A percentile compares a stretch with the other conserved stretches of the same genome.
phyloP scores from a whole-genome alignment of 495 filamentous ascomycete species.

The Penicillium egyptiacum region DNA sequence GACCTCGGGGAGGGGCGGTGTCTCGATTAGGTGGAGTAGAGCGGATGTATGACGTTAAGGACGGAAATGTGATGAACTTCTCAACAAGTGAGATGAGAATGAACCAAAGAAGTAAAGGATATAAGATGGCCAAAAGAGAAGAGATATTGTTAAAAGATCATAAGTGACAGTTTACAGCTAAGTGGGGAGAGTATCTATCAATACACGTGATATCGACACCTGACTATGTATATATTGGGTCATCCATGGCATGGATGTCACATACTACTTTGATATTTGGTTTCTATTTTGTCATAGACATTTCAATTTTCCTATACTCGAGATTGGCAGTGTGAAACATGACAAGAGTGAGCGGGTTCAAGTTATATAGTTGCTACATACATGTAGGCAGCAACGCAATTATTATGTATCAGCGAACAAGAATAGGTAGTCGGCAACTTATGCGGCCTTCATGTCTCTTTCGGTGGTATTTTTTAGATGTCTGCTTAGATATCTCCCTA shows the following conservation, averaged over 20 bases:
- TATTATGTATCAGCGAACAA: no score
- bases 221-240: conserved; percentile 7
- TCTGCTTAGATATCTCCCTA: no score
- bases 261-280: not conserved
- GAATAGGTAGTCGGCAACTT: no score
- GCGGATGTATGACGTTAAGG: conserved; percentile 11
- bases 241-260: not conserved
- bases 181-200: conserved; percentile 1
- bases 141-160: not conserved
- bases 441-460: no score
- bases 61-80: not conserved
- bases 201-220: conserved; percentile 9
- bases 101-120: not conserved
- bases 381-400: no score
- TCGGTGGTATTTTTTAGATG: no score
- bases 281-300: not conserved
- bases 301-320: not conserved
- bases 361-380: not conserved
- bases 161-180: not conserved
- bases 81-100: not conserved
- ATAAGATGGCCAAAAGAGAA: not conserved
- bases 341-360: not conserved
- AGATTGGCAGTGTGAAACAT: not conserved
- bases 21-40: conserved; percentile 6
- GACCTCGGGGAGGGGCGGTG: conserved; percentile 7